phyloP scores from a whole-genome alignment of 805 yeast species.

The Barnettozyma botsteinii region DNA sequence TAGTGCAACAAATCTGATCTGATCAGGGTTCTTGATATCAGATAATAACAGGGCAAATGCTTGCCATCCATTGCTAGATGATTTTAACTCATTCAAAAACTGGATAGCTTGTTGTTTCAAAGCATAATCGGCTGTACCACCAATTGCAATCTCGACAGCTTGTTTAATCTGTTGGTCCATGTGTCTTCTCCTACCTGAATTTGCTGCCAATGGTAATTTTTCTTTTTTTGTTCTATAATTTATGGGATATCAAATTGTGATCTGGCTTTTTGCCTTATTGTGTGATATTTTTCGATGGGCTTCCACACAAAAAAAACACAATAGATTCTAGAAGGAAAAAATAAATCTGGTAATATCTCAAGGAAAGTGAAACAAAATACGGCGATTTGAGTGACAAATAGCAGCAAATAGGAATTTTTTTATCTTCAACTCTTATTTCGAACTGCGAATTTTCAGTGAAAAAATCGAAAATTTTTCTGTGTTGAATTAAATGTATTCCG shows the following conservation, averaged over 20 bases:
- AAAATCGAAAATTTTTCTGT: constrained; percentile 10
- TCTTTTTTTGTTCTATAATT: neutral
- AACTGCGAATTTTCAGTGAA: constrained; percentile 4
- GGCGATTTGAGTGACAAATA: neutral
- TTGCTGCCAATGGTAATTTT: neutral
- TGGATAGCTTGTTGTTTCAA: constrained; percentile 34
- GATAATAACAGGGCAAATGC: constrained; percentile 37
- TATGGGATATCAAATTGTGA: neutral
- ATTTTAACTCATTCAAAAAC: constrained; percentile 37
- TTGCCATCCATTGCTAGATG: constrained; percentile 43
- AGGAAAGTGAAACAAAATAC: neutral
- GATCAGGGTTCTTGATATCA: constrained; percentile 24
- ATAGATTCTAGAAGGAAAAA: neutral
- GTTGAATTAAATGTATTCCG: constrained; percentile 3
- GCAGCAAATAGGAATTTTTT: neutral
- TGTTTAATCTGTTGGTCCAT: constrained; percentile 26
- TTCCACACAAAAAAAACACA: neutral
- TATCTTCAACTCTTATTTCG: neutral
- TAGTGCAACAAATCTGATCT: constrained; percentile 25
- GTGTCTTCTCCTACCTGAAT: neutral
- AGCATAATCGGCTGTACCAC: constrained; percentile 22
- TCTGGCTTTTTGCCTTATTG: neutral
- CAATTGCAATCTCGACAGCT: constrained; percentile 28
- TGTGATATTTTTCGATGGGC: neutral
- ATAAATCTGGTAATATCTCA: neutral